A percentile compares a stretch with the other conserved stretches of the same genome.
phyloP scores from a whole-genome alignment of 768 basidiomycete species.

The Rhizopogon rudus region DNA sequence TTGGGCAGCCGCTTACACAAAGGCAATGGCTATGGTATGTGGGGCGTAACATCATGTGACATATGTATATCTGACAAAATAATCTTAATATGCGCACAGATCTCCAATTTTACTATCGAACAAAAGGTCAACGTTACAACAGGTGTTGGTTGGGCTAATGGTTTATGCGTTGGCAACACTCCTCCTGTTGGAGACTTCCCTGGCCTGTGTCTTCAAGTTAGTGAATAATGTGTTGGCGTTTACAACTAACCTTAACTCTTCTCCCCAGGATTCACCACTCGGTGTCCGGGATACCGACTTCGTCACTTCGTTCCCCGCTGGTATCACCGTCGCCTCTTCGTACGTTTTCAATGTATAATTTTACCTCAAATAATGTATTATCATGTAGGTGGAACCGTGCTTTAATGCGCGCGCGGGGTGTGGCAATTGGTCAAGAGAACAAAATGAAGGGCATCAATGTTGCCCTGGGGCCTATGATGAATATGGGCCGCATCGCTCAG shows the following conservation, averaged over 20 bases:
- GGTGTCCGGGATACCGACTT: conserved; percentile 75
- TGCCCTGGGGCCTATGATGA: conserved; percentile 81
- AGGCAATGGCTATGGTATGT: conserved; percentile 51
- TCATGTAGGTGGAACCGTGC: conserved; percentile 62
- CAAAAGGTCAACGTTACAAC: conserved; percentile 64
- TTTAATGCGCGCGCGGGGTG: conserved; percentile 71
- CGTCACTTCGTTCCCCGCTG: conserved; percentile 79
- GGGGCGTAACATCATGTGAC: background rate
- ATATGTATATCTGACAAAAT: background rate
- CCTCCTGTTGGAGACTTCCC: conserved; percentile 50
- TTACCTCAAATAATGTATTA: background rate
- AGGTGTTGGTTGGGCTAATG: conserved; percentile 46
- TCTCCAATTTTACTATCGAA: conserved; percentile 47
- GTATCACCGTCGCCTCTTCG: conserved; percentile 78
- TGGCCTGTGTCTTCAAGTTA: conserved; percentile 67
- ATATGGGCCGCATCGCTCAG: conserved; percentile 71
- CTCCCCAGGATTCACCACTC: conserved; percentile 59
- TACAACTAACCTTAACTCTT: background rate
- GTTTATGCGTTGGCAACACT: conserved; percentile 70
- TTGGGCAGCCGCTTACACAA: conserved; percentile 56
- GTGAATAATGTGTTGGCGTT: conserved; percentile 3
- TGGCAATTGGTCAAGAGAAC: conserved; percentile 80
- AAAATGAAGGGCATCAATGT: conserved; percentile 80
- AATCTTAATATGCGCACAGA: conserved; percentile 20
- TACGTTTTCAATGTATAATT: conserved; percentile 29